A percentile compares a stretch with the other conserved stretches of the same genome.
phyloP scores from a whole-genome alignment of 768 basidiomycete species.

The Chalciporus sphaerocephalus region DNA sequence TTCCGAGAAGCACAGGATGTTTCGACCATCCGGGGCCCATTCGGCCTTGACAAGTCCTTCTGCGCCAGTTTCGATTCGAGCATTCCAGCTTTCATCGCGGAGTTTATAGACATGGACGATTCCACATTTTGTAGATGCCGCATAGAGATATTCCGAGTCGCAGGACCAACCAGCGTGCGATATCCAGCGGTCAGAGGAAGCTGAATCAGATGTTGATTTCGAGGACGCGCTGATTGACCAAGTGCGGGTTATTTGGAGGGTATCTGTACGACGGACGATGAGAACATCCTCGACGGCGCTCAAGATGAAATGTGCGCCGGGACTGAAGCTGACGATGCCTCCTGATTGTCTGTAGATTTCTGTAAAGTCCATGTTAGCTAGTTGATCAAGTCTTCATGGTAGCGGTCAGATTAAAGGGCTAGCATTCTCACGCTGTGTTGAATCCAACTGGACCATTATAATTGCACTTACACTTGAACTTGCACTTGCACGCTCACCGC shows the following conservation, averaged over 20 bases:
- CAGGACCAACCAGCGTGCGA: conserved; percentile 82
- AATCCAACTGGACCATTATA: too few species aligned
- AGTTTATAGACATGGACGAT: conserved; percentile 76
- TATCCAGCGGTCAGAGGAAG: conserved; percentile 41
- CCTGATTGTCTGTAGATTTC: conserved; percentile 75
- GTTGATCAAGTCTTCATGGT: background rate
- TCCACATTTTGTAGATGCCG: conserved; percentile 68
- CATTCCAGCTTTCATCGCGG: conserved; percentile 73
- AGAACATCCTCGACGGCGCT: conserved; percentile 75
- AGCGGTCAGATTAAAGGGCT: background rate
- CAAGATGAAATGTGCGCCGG: conserved; percentile 82
- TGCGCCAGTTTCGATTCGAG: conserved; percentile 72
- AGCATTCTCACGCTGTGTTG: background rate
- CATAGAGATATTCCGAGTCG: conserved; percentile 84
- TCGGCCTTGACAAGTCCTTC: conserved; percentile 85
- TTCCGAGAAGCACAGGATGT: conserved; percentile 85
- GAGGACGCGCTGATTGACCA: conserved; percentile 65
- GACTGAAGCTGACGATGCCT: conserved; percentile 75
- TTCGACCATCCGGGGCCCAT: conserved; percentile 85
- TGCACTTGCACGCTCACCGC: background rate
- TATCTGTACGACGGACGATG: conserved; percentile 79
- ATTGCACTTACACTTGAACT: too few species aligned
- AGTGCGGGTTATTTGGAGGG: conserved; percentile 76
- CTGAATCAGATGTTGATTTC: conserved; percentile 31
- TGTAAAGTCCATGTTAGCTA: conserved; percentile 77